Conservation (phyloP, 805 yeast genomes). For the Wickerhamomyces queroliae region DNA sequence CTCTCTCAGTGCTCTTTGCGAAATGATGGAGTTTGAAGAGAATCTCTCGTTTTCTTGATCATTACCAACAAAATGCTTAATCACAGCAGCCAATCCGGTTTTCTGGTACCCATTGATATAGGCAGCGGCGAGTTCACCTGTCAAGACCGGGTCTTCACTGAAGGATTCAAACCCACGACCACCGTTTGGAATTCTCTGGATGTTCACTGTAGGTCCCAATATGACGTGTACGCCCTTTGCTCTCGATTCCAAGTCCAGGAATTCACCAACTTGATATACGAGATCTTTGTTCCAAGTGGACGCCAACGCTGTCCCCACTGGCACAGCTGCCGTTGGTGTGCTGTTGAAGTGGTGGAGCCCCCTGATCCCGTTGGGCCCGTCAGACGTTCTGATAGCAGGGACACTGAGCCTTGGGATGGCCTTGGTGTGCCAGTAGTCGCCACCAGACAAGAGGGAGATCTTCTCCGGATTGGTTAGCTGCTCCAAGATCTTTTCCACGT, state of each 20-base stretch:
- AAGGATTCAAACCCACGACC: conserved; percentile 59
- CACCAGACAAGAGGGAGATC: conserved; percentile 27
- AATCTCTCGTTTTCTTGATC: conserved; percentile 52
- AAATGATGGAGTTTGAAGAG: conserved; percentile 39
- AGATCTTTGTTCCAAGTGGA: conserved; percentile 47
- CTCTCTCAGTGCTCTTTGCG: conserved; percentile 58
- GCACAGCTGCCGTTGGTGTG: conserved; percentile 49
- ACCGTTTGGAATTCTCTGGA: conserved; percentile 50
- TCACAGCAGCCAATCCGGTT: conserved; percentile 42
- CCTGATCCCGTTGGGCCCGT: conserved; percentile 60
- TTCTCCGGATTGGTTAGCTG: conserved; percentile 11
- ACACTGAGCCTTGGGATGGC: conserved; percentile 29
- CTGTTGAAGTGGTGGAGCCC: conserved; percentile 46
- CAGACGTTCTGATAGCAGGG: conserved; percentile 41
- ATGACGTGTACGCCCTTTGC: conserved; percentile 45
- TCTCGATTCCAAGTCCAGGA: conserved; percentile 49
- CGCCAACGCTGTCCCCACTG: conserved; percentile 54
- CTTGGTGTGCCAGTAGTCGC: conserved; percentile 43
- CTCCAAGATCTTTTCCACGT: conserved; percentile 8
- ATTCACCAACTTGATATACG: conserved; percentile 37
- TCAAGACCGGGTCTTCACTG: conserved; percentile 50
- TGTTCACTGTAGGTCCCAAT: conserved; percentile 44
- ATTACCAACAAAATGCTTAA: conserved; percentile 56
- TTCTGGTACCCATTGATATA: conserved; percentile 48
- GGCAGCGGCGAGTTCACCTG: conserved; percentile 38